Evolutionary conservation across 164 flowering plant species (phyloP), one percentile per base, ranked within the genome.

Genomic region (Hamamelis virginiana): DNA sequence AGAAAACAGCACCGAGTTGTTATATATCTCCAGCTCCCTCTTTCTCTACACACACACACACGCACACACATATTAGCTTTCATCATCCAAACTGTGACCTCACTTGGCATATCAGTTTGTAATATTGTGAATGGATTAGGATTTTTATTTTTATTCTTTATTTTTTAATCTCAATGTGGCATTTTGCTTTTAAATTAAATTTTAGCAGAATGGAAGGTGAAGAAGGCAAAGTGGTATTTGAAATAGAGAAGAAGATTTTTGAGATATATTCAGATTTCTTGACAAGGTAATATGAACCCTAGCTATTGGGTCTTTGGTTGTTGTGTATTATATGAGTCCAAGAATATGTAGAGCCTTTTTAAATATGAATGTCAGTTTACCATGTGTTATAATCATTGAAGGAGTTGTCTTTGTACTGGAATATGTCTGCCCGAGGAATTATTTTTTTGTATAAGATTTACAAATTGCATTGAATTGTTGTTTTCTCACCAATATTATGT

Each of bases 201-300:
- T 46, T 71, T 67, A 59, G 74, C 76, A 76, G 74, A 67, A 80
- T 80, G 80, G 69, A 55, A 33, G 46, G 41, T 46, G 72, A 68
- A 55, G 75, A 72, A 61, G 61, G 45, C 16, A 44, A 52, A 11
- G 23, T 33, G 43, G n/a, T 52, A 25, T 13, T 53, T 9, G 78
- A 74, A 64, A 38, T 69, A 55, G 67, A 77, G 44, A 48, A 79
- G 28, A 75, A 69, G 52, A 72, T 78, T 26, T 66, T 25, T 26
- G 47, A 64, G 45, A 67, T 78, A 33, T 84, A 74, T 63, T 68
- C 72, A 27, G 85, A 80, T 25, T 84, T 87, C 72, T 77, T 85
- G 89, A 58, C 76, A 43, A 73, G 86, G 89, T 85, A 71, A 53
- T 47, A 9, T 53, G 27, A 52, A 38, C 59, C 25, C n/a, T 23